Conservation (phyloP, 352 stramenopile genomes). For the Pilasporangium apinafurcum region DNA sequence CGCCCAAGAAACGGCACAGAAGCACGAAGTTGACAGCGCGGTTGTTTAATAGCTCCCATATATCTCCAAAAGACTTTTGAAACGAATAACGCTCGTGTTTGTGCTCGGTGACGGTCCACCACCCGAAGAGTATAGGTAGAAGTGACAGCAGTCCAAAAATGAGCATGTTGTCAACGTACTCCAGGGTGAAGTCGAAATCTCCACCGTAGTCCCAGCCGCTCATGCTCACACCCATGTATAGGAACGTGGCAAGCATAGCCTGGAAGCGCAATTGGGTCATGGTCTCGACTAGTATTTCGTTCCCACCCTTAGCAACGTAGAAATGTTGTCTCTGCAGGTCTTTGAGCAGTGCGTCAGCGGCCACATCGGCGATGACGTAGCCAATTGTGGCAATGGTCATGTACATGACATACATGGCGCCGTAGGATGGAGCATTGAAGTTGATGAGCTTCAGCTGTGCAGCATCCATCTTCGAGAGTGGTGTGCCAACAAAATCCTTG, state of each 20-base stretch:
- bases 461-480: slow-evolving; percentile 12
- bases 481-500: slow-evolving; percentile 17
- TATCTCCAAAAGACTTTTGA: slow-evolving; percentile 9
- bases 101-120: slow-evolving; percentile 13
- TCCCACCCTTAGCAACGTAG: neutral
- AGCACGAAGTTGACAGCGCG: slow-evolving; percentile 32
- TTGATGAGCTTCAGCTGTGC: slow-evolving; percentile 30
- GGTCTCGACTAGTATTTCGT: slow-evolving; percentile 19
- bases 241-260: slow-evolving; percentile 29
- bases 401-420: slow-evolving; percentile 44
- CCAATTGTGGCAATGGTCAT: slow-evolving; percentile 68
- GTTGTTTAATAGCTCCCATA: slow-evolving; percentile 34
- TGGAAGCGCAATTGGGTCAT: slow-evolving; percentile 27
- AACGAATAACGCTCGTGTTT: slow-evolving; percentile 11
- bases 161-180: slow-evolving; percentile 44
- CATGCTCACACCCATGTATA: slow-evolving; percentile 54
- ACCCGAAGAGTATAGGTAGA: slow-evolving; percentile 26
- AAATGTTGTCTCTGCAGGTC: slow-evolving; percentile 24
- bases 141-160: slow-evolving; percentile 16
- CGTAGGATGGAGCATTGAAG: slow-evolving; percentile 23
- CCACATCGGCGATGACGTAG: slow-evolving; percentile 75
- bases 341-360: slow-evolving; percentile 48
- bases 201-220: slow-evolving; percentile 56
- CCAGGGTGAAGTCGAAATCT: slow-evolving; percentile 43
- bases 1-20: slow-evolving; percentile 29